Percentiles rank a stretch among this genome's conserved stretches.
Conservation (phyloP, 768 basidiomycete genomes). For the Gloeostereum incarnatum region DNA sequence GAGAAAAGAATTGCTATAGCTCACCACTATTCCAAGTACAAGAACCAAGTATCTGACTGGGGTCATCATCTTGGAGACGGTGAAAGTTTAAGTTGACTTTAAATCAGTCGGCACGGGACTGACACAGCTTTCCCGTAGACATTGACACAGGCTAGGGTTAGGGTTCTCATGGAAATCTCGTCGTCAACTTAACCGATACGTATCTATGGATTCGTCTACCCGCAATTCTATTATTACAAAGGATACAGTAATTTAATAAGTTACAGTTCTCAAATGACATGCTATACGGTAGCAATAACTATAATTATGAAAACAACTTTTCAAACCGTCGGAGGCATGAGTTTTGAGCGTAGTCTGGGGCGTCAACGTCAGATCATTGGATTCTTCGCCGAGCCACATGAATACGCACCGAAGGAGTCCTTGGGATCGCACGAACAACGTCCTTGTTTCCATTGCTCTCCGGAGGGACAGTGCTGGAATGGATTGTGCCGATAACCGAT, state of each 20-base stretch:
- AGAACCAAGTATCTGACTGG: slow-evolving; percentile 46
- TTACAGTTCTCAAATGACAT: background rate
- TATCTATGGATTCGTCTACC: too few species aligned
- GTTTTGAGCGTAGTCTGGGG: slow-evolving; percentile 28
- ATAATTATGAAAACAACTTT: slow-evolving; percentile 18
- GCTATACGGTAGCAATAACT: background rate
- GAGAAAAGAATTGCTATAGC: slow-evolving; percentile 14
- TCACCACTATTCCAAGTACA: slow-evolving; percentile 35
- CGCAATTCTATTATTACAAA: too few species aligned
- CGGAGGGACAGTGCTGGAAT: slow-evolving; percentile 69
- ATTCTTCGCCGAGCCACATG: background rate
- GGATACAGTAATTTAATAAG: background rate
- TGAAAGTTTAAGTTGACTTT: background rate
- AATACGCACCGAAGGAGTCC: slow-evolving; percentile 55
- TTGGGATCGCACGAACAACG: slow-evolving; percentile 67
- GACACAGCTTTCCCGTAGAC: background rate
- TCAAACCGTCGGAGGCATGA: slow-evolving; percentile 32
- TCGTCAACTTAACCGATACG: too few species aligned
- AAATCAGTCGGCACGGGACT: background rate
- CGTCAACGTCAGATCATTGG: background rate
- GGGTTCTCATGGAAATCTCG: too few species aligned
- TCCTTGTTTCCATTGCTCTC: slow-evolving; percentile 43
- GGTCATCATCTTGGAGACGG: slow-evolving; percentile 36
- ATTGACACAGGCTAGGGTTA: background rate
- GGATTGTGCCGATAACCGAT: slow-evolving; percentile 80